Evolutionary conservation across 768 basidiomycete species (phyloP), one percentile per base, ranked within the genome.

Genomic region (Russula sp.): DNA sequence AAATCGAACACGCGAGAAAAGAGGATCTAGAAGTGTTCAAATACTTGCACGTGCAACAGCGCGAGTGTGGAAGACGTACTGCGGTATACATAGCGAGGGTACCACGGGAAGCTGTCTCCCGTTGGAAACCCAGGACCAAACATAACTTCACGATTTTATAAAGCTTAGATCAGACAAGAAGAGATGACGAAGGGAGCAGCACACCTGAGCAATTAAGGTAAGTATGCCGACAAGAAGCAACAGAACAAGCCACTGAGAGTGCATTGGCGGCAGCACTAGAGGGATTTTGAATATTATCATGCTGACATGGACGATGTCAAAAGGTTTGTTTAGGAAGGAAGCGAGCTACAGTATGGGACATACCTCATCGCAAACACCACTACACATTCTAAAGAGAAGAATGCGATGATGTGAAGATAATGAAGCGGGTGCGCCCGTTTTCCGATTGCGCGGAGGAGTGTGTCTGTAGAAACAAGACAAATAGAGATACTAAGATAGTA

Each of bases 1-100:
- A 82, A 76, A 71, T 94, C 87, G 11, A 91, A 75, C 16, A 84
- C 70, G 2, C 80, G 76, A 0, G 88, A 84, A 69, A 86, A 91
- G n/a, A 90, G 76, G 42, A 91, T 80, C 80, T 88, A 20, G 18
- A n/a, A 37, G 7, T 18, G 8, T 18, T 47, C n/a, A 13, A 16
- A 20, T 10, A 1, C 49, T 47, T 13, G 37, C 42, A 20, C 16
- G 35, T 50, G 22, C 18, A 40, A 7, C 32, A 45, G 22, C 58
- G 74, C 63, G 11, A 44, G 9, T 11, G 18, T 57, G 51, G 18
- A 42, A 73, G 73, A 55, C 70, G 44, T 55, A 79, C 82, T 70
- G 82, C 80, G 5, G 77, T 74, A 68, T 87, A 91, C 4, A 87
- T 73, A 0, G 82, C 86, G 67, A 90, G 75, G 1, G 84, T 76